phyloP scores from a whole-genome alignment of 108 stramenopile species.

The Pinguiococcus pyrenoidosus region DNA sequence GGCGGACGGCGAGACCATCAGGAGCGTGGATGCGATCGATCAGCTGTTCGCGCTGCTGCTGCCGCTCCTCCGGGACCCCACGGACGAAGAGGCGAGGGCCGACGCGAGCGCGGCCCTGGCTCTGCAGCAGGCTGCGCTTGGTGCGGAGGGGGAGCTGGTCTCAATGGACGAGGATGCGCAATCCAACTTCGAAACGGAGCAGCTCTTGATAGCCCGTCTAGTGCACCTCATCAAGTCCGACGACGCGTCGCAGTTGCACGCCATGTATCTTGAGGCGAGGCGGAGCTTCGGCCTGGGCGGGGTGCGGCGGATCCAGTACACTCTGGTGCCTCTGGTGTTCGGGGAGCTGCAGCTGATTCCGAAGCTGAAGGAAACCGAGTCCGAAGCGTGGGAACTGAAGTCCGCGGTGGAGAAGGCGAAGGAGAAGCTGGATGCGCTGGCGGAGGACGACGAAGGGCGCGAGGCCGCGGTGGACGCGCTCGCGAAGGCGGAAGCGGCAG shows the following conservation, averaged over 20 bases:
- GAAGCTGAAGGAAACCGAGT: slow-evolving; percentile 45
- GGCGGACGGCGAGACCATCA: slow-evolving; percentile 5
- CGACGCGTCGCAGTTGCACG: slow-evolving; percentile 40
- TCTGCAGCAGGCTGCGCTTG: neutral
- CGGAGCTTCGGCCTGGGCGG: slow-evolving; percentile 51
- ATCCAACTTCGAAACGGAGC: slow-evolving; percentile 52
- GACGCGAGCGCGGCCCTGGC: slow-evolving; percentile 14
- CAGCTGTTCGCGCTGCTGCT: slow-evolving; percentile 63
- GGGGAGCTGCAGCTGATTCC: slow-evolving; percentile 53
- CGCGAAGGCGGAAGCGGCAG: neutral
- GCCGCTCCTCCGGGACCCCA: slow-evolving; percentile 65
- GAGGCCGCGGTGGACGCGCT: slow-evolving; percentile 1
- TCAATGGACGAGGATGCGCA: slow-evolving; percentile 23
- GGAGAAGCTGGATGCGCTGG: neutral
- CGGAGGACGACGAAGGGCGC: neutral
- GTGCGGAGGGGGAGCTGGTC: slow-evolving; percentile 6
- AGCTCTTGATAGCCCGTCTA: slow-evolving; percentile 68
- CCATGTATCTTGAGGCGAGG: slow-evolving; percentile 25
- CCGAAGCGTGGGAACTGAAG: neutral
- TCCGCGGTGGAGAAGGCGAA: neutral
- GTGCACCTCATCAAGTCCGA: slow-evolving; percentile 62
- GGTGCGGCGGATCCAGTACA: slow-evolving; percentile 44
- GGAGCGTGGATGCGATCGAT: slow-evolving; percentile 51
- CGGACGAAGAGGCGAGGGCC: slow-evolving; percentile 1
- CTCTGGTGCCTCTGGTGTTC: slow-evolving; percentile 67